Conservation (phyloP, 352 stramenopile genomes). For the Globisporangium yorkense region DNA sequence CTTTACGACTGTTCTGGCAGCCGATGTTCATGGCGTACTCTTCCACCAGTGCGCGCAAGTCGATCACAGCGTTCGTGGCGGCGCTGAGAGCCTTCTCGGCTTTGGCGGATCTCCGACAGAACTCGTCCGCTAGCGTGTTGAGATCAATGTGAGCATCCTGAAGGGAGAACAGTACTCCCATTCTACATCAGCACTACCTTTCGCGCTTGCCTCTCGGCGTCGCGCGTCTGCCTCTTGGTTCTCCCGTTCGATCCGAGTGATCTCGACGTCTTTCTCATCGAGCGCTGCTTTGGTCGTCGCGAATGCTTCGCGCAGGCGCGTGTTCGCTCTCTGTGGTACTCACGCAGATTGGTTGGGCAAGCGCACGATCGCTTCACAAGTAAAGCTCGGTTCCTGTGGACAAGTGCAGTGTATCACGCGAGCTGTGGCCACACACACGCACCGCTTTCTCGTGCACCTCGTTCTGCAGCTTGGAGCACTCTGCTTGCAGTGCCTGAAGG, state of each 20-base stretch:
- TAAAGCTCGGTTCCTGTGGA: background rate
- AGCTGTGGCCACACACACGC: background rate
- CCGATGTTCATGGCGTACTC: slow-evolving; percentile 27
- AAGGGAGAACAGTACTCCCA: background rate
- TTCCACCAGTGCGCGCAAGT: slow-evolving; percentile 54
- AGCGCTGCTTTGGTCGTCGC: slow-evolving; percentile 37
- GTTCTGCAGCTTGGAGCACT: slow-evolving; percentile 27
- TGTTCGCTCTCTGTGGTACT: slow-evolving; percentile 32
- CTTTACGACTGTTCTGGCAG: background rate
- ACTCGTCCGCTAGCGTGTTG: slow-evolving; percentile 14
- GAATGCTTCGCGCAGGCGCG: slow-evolving; percentile 45
- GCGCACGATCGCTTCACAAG: no score
- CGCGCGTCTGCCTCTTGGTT: slow-evolving; percentile 21
- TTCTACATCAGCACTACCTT: slow-evolving; percentile 15
- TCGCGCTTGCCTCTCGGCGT: slow-evolving; percentile 23
- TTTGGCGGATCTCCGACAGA: slow-evolving; percentile 17
- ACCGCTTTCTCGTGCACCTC: slow-evolving; percentile 52
- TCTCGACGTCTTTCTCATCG: slow-evolving; percentile 37
- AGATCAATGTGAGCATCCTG: background rate
- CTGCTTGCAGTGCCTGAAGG: slow-evolving; percentile 28
- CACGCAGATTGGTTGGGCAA: background rate
- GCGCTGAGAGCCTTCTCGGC: slow-evolving; percentile 25
- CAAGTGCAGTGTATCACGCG: no score
- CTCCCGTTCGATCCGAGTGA: slow-evolving; percentile 30
- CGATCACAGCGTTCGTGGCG: slow-evolving; percentile 30